Evolutionary conservation across 1,139 yeast genomes (phyloP).

Genomic region (Saccharomyces hybrid): DNA sequence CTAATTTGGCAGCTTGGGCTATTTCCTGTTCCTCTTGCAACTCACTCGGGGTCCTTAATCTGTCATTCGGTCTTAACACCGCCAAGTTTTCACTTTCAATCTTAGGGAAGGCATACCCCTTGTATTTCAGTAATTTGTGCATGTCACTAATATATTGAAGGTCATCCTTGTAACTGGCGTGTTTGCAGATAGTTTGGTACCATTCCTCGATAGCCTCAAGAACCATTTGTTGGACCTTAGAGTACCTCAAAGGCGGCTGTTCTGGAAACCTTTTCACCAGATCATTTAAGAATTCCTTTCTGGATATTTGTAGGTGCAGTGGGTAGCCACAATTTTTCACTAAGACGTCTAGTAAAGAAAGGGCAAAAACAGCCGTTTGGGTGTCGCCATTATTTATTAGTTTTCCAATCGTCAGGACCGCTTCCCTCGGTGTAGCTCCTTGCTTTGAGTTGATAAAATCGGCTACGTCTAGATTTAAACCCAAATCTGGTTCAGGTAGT

Average conservation of each 20-base stretch:
- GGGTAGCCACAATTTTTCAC: constrained; percentile 98
- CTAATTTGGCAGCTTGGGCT: constrained; percentile 91
- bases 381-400: constrained; percentile 77
- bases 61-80: constrained; percentile 87
- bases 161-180: constrained; percentile 85
- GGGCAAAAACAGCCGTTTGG: constrained; percentile 59
- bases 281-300: constrained; percentile 91
- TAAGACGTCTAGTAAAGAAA: constrained; percentile 66
- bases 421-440: constrained; percentile 87
- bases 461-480: constrained; percentile 84
- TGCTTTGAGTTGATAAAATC: constrained; percentile 90
- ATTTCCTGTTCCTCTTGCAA: constrained; percentile 86
- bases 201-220: constrained; percentile 93
- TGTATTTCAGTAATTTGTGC: constrained; percentile 83
- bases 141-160: constrained; percentile 88
- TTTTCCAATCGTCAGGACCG: constrained; percentile 83
- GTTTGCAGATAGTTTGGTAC: constrained; percentile 91
- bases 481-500: constrained; percentile 79
- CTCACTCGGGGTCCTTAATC: constrained; percentile 81
- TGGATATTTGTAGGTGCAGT: constrained; percentile 85
- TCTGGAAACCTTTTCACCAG: constrained; percentile 92
- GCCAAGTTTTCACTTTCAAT: constrained; percentile 87
- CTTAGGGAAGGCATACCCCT: constrained; percentile 89
- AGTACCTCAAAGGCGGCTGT: constrained; percentile 80
- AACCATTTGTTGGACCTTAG: constrained; percentile 75